phyloP scores from a whole-genome alignment of 169 alveolate species.

The Plasmodium inui region DNA sequence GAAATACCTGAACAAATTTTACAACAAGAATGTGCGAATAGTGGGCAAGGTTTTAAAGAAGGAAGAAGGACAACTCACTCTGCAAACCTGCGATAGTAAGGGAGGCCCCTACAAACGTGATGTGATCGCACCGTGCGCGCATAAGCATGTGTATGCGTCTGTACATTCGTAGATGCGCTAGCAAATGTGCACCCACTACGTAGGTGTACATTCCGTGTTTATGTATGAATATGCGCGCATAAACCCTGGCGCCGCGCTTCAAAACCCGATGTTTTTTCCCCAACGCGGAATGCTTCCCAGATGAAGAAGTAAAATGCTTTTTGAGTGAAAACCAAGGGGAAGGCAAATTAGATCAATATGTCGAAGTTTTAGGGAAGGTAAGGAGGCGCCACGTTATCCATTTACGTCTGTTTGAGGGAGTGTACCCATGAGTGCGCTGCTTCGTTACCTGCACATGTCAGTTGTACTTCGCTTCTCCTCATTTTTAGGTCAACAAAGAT shows the following conservation, averaged over 20 bases:
- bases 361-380: conserved; percentile 76
- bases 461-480: neutral
- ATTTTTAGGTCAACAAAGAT: conserved; percentile 63
- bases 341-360: conserved; percentile 48
- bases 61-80: conserved; percentile 51
- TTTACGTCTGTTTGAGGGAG: neutral
- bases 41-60: conserved; percentile 64
- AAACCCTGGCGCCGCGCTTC: neutral
- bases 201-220: neutral
- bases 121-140: neutral
- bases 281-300: neutral
- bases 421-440: neutral
- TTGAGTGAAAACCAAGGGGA: conserved; percentile 45
- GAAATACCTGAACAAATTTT: conserved; percentile 54
- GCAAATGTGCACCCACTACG: neutral
- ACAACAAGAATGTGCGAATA: conserved; percentile 70
- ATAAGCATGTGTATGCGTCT: neutral
- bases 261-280: neutral
- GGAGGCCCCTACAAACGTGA: neutral
- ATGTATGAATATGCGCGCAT: neutral
- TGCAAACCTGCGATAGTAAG: conserved; percentile 61
- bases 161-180: neutral
- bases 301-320: conserved; percentile 62
- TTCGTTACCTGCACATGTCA: neutral
- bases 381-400: neutral